Conservation (phyloP, 2,329 filamentous ascomycete genomes). For the Coniochaeta ligniaria region DNA sequence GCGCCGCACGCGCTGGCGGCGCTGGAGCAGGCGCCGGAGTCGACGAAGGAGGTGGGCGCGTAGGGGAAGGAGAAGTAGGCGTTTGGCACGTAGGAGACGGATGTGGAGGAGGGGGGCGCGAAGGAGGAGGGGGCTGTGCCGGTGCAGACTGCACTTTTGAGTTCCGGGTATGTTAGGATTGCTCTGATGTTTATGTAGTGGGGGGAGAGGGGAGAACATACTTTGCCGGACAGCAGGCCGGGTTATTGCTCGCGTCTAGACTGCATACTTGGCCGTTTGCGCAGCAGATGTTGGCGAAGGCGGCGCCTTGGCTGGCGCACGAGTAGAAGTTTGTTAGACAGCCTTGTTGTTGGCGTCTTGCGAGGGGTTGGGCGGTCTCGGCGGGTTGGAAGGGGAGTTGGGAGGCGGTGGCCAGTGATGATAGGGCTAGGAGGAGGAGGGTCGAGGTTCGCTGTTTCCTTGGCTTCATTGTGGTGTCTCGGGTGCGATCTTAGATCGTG, state of each 20-base stretch:
- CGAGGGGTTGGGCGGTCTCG: constrained; percentile 16
- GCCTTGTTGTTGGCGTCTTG: constrained; percentile 14
- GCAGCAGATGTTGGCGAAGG: constrained; percentile 44
- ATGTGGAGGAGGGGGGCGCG: constrained; percentile 21
- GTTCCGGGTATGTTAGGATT: too few species aligned
- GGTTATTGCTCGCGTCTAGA: constrained; percentile 37
- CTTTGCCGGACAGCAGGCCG: constrained; percentile 48
- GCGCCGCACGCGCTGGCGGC: constrained; percentile 43
- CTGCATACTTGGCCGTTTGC: constrained; percentile 41
- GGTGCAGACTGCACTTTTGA: constrained; percentile 51
- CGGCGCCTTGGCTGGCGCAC: constrained; percentile 38
- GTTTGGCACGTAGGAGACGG: constrained; percentile 47
- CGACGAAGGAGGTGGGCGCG: constrained; percentile 43
- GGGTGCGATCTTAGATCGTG: not conserved
- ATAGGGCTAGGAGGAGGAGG: constrained; percentile 3
- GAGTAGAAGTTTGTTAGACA: constrained; percentile 44
- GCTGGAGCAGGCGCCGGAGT: constrained; percentile 42
- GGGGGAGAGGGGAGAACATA: constrained; percentile 23
- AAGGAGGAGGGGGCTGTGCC: constrained; percentile 38
- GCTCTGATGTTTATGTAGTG: too few species aligned
- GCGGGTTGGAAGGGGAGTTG: constrained; percentile 19
- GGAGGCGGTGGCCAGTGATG: constrained; percentile 11
- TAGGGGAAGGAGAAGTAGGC: constrained; percentile 54
- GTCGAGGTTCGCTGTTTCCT: not conserved
- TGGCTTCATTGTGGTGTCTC: not conserved